These are phyloP conservation scores for Santalum album DNA, from an alignment of 164 flowering plant species.

Conservation along the genomic window DNA sequence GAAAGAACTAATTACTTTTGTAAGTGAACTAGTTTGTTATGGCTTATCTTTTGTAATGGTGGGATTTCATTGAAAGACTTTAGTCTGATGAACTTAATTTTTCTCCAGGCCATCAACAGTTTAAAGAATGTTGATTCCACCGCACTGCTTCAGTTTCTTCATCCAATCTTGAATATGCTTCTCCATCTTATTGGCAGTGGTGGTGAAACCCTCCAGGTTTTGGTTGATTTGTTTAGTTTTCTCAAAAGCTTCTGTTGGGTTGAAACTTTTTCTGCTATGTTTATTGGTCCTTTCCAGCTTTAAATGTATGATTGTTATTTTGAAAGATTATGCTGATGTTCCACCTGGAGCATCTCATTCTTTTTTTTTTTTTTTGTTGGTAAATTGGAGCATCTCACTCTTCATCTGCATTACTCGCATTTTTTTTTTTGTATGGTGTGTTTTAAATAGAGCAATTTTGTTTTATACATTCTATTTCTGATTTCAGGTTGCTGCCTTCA, in stretches of 20 bases:
- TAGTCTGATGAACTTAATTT: not conserved
- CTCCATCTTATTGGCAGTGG: constrained; percentile 98
- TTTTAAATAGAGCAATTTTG: not conserved
- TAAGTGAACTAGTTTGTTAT: too few species aligned
- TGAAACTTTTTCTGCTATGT: too few species aligned
- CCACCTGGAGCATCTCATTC: too few species aligned
- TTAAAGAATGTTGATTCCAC: constrained; percentile 95
- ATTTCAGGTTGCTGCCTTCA: constrained; percentile 95
- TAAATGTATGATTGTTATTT: too few species aligned
- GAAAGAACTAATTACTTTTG: too few species aligned
- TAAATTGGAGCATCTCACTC: not conserved
- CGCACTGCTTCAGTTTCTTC: constrained; percentile 92
- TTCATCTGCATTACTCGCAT: not conserved
- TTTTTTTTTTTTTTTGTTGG: not conserved
- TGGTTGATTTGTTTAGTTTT: too few species aligned
- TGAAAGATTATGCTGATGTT: too few species aligned
- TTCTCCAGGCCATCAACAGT: constrained; percentile 92
- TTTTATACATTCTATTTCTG: constrained; percentile 3
- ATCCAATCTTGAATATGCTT: constrained; percentile 91
- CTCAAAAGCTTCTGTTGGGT: too few species aligned
- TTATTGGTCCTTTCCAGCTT: too few species aligned
- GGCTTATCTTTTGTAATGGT: too few species aligned
- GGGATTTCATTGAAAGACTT: too few species aligned
- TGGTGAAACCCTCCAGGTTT: constrained; percentile 98
- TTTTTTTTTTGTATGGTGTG: not conserved